Percentiles rank a stretch among this genome's conserved stretches.
These are phyloP conservation scores for Rauvolfia tetraphylla DNA, from an alignment of 257 asterid genomes.

Conservation along the genomic window DNA sequence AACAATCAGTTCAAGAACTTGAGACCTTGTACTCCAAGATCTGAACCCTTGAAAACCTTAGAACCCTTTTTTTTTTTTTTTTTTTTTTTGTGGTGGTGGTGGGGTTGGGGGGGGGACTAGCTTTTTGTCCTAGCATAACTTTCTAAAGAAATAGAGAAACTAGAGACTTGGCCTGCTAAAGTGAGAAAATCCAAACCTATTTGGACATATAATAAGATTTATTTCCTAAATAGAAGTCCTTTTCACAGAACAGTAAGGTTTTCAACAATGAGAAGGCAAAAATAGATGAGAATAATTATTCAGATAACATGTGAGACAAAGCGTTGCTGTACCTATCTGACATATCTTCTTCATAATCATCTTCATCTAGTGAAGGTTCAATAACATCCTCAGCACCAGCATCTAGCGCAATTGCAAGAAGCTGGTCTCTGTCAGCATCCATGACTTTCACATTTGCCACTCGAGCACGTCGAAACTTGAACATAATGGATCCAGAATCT, in stretches of 20 bases:
- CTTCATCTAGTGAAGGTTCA: conserved; percentile 63
- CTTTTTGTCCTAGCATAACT: not conserved
- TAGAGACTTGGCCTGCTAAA: not conserved
- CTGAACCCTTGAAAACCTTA: not conserved
- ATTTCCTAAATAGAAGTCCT: not conserved
- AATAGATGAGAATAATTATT: not conserved
- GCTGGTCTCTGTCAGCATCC: conserved; percentile 63
- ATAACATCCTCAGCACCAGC: conserved; percentile 88
- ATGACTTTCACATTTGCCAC: conserved; percentile 63
- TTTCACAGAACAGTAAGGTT: not conserved
- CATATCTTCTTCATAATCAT: conserved; percentile 60
- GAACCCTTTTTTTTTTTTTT: no score
- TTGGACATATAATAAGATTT: not conserved
- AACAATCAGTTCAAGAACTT: not conserved
- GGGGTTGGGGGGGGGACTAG: not conserved
- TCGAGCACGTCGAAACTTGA: conserved; percentile 75
- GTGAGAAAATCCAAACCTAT: not conserved
- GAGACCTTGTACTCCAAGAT: not conserved
- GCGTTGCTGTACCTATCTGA: conserved; percentile 47
- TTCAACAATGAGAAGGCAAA: not conserved
- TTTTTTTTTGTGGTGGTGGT: not conserved
- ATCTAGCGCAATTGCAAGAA: conserved; percentile 77
- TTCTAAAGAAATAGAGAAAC: not conserved
- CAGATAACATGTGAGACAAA: not conserved
- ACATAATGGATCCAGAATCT: conserved; percentile 89